Evolutionary conservation across 225 moss, liverwort and hornwort species (phyloP).

Genomic region (Anthoceros angustus): DNA sequence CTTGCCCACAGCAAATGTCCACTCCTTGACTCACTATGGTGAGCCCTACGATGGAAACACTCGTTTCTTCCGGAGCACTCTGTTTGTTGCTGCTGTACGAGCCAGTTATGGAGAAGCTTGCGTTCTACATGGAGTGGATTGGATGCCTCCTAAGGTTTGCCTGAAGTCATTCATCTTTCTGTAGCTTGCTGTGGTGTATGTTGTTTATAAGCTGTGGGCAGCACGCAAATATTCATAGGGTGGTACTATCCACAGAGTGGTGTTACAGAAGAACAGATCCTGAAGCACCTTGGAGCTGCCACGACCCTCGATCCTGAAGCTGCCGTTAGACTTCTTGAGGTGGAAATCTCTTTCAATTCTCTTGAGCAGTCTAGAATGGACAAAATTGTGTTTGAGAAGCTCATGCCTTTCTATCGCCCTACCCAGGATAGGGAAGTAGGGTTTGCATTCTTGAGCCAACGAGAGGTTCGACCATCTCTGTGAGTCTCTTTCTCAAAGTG

Average conservation of each 20-base stretch:
- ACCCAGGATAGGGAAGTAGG: slow-evolving; percentile 60
- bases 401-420: slow-evolving; percentile 8
- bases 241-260: slow-evolving; percentile 32
- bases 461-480: slow-evolving; percentile 77
- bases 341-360: slow-evolving; percentile 3
- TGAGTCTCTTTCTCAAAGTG: slow-evolving; percentile 18
- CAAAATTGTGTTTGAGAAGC: slow-evolving; percentile 1
- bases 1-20: slow-evolving; percentile 51
- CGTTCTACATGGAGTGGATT: slow-evolving; percentile 67
- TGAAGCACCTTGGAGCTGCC: slow-evolving; percentile 49
- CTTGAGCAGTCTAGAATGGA: background rate
- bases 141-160: slow-evolving; percentile 90
- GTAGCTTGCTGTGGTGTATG: slow-evolving; percentile 3
- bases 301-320: slow-evolving; percentile 48
- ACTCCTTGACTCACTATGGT: slow-evolving; percentile 77
- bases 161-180: background rate
- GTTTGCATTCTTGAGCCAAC: slow-evolving; percentile 76
- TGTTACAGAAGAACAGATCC: slow-evolving; percentile 71
- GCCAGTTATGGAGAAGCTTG: slow-evolving; percentile 83
- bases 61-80: slow-evolving; percentile 77
- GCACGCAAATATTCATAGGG: background rate
- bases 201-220: background rate
- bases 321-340: slow-evolving; percentile 75
- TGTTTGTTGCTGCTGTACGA: slow-evolving; percentile 86
- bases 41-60: slow-evolving; percentile 94